Evolutionary conservation across 495 filamentous ascomycete species (phyloP), one percentile per base, ranked within the genome.

Genomic region (Sphaerosporella brunnea): DNA sequence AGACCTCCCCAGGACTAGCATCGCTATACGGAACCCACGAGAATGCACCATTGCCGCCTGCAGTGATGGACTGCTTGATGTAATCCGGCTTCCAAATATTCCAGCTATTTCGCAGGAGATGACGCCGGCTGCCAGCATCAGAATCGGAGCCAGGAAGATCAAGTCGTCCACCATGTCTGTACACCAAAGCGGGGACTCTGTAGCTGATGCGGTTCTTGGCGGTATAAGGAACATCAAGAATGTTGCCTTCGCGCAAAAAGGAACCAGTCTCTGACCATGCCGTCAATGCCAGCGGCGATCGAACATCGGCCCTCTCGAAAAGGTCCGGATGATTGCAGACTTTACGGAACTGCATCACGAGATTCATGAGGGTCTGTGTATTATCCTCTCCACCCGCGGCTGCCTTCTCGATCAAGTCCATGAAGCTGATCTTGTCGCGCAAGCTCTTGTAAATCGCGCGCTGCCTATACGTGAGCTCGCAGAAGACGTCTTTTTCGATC

Each of bases 341-440:
- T 68, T 97, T 97, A 47, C 90, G 78, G 74, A 97, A 97, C 65
- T 97, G 92, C 90, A 97, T 97, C 47, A 97, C 90, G 51, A 97
- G 70, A 62, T 96, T 97, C 90, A 97, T 97, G 59, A 99, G 62
- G 15, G 87, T 99, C 11, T 84, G 84, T 23, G 84, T 88, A 56
- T 95, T 92, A 53, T 84, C 77, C 32, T 99, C 90, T 57, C 94
- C 88, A 25, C 92, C 92, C 44, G 88, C 69, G 3, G 87, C 83
- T 9, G 87, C 87, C 71, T 95, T 96, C 64, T 99, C 90, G 51
- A 96, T 92, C 36, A 96, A 73, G 61, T 99, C 90, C 76, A 96
- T 90, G 57, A 99, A 86, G 64, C 84, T 95, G 59, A 97, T 94
- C 63, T 92, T 87, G 64, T 93, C 93, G 25, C 92, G 75, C 30